Evolutionary conservation across 176 grass and related monocot genomes (phyloP), one percentile per base, ranked within the genome.

Genomic region (Oryza nivara): DNA sequence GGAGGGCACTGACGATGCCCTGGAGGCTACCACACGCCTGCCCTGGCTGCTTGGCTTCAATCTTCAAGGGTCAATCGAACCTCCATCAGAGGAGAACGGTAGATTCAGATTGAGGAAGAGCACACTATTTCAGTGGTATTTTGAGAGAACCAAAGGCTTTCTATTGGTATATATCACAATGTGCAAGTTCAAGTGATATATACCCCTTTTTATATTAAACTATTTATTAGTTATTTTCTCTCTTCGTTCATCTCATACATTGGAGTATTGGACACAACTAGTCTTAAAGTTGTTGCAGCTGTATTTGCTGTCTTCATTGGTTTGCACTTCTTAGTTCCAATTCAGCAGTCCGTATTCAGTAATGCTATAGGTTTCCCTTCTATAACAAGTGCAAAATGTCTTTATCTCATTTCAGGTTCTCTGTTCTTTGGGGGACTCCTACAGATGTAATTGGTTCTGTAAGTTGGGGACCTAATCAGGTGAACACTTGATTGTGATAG

Each of bases 401-500:
- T 19, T 54, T 26, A 19, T 17, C 28, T 83, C 43, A 19, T 84
- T 77, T 36, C 13, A 45, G 4, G 7, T 44, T 56, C 23, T 68
- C 49, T 73, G 20, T 44, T n/a, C 72, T 66, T 74, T 47, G 61
- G 81, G 77, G 45, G 70, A 11, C n/a, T 14, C 72, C 12, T 16
- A 32, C 26, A 52, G 41, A 52, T 75, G 22, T 12, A 72, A 45
- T 4, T 46, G 20, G 8, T 72, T 10, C 8, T 17, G 1, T 75
- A 22, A 26, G n/a, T 4, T 49, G 17, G 65, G 47, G 38, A 76
- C 11, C 51, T 76, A 52, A 80, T 60, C 17, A 35, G 26, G 66
- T 81, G 78, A 81, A 69, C 34, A 81, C 61, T 68, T 44, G 16
- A 81, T 75, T 11, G 12, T 22, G 68, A 17, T 63, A 63, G 3